These are phyloP conservation scores for Scheffersomyces illinoinensis DNA, from an alignment of 1,139 yeast genomes.

Conservation along the genomic window DNA sequence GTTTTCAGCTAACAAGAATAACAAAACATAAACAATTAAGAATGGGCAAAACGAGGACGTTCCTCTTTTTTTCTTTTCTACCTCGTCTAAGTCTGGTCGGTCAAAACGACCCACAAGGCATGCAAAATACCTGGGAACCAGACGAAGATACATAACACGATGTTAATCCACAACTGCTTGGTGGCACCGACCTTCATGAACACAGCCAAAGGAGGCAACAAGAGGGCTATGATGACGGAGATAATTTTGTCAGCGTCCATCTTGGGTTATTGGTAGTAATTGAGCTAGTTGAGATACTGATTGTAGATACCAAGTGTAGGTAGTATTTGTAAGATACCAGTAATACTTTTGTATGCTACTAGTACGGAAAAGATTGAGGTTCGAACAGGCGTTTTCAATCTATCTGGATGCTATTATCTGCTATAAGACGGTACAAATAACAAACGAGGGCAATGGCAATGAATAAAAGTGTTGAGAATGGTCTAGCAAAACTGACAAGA, in stretches of 20 bases:
- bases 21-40: neutral
- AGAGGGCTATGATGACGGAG: conserved; percentile 50
- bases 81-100: conserved; percentile 13
- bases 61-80: neutral
- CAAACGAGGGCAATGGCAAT: neutral
- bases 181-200: conserved; percentile 65
- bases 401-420: conserved; percentile 2
- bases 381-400: neutral
- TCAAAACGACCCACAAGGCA: conserved; percentile 62
- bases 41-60: neutral
- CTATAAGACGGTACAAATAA: neutral
- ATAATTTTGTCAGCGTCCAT: conserved; percentile 49
- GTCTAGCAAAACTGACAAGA: neutral
- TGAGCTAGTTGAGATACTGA: neutral
- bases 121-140: conserved; percentile 81
- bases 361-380: neutral
- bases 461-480: neutral
- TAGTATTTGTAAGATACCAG: neutral
- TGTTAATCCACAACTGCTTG: conserved; percentile 60
- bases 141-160: conserved; percentile 58
- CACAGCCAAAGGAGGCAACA: conserved; percentile 74
- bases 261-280: conserved; percentile 1
- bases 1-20: neutral
- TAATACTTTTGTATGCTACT: neutral
- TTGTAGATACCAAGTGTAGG: neutral